A percentile compares a stretch with the other conserved stretches of the same genome.
phyloP scores from a whole-genome alignment of 2,329 filamentous ascomycete genomes.

The Trichoderma semiorbis region DNA sequence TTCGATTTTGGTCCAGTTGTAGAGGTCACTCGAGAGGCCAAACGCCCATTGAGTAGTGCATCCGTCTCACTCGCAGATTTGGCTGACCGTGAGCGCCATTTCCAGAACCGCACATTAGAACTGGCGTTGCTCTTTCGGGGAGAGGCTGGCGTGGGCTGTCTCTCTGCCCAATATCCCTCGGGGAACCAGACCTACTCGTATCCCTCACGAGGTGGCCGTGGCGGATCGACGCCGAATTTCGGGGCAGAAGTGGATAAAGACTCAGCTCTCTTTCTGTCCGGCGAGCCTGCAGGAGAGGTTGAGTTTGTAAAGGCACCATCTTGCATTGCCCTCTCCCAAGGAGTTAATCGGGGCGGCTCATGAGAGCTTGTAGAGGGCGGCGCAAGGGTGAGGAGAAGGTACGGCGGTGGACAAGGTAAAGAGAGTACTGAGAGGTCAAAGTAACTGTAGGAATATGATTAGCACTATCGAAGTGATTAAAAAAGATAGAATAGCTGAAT shows the following conservation, averaged over 20 bases:
- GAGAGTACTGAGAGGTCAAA: conserved; percentile 29
- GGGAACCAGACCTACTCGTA: conserved; percentile 63
- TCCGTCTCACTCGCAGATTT: conserved; percentile 37
- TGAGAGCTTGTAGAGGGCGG: conserved; percentile 5
- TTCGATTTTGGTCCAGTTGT: conserved; percentile 9
- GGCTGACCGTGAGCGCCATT: conserved; percentile 39
- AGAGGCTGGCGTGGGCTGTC: conserved; percentile 32
- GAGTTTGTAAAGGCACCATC: conserved; percentile 17
- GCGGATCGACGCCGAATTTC: conserved; percentile 45
- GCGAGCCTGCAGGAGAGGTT: background rate
- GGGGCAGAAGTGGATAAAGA: conserved; percentile 3
- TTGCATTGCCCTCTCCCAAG: conserved; percentile 14
- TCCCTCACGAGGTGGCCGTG: conserved; percentile 51
- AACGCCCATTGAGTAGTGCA: conserved; percentile 17
- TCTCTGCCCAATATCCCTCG: conserved; percentile 60
- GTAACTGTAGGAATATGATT: conserved; percentile 27
- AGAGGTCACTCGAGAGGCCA: conserved; percentile 27
- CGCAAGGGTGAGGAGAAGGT: conserved; percentile 22
- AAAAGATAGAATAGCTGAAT: background rate
- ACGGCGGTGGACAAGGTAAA: conserved; percentile 19
- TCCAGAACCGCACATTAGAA: conserved; percentile 37
- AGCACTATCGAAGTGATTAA: background rate
- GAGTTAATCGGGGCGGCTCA: background rate
- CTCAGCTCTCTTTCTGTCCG: background rate
- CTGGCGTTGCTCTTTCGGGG: conserved; percentile 33